Conservation (phyloP, 1,284 basidiomycete species). For the Naganishia liquefaciens region DNA sequence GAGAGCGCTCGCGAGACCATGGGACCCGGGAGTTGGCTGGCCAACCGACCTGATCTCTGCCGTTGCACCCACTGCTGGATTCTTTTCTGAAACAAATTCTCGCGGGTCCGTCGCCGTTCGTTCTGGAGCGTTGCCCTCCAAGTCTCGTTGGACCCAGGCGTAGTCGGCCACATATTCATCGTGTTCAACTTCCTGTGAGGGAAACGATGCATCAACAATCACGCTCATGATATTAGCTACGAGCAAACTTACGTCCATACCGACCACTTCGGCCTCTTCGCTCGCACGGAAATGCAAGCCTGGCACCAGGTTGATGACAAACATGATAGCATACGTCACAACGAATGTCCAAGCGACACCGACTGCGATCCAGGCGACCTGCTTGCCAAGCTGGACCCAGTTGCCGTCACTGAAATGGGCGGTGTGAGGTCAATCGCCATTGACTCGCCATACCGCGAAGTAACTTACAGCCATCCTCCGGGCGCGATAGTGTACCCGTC, state of each 20-base stretch:
- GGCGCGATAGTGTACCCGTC: constrained; percentile 59
- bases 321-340: constrained; percentile 58
- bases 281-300: constrained; percentile 71
- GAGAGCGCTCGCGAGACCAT: constrained; percentile 10
- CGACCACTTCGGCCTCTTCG: constrained; percentile 75
- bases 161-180: constrained; percentile 55
- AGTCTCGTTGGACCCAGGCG: constrained; percentile 52
- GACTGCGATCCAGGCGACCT: constrained; percentile 77
- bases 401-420: background rate
- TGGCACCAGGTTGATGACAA: constrained; percentile 70
- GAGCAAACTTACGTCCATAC: constrained; percentile 71
- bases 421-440: background rate
- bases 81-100: constrained; percentile 23
- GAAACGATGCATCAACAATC: constrained; percentile 2
- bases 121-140: constrained; percentile 39
- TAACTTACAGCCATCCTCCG: constrained; percentile 66
- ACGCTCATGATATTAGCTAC: background rate
- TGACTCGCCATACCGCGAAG: constrained; percentile 10
- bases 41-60: constrained; percentile 23
- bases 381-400: constrained; percentile 71
- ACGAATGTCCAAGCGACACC: constrained; percentile 61
- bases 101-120: constrained; percentile 22
- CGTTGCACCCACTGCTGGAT: constrained; percentile 18
- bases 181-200: constrained; percentile 47
- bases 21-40: constrained; percentile 13